These are phyloP conservation scores for Suhomyces guaymorum DNA, from an alignment of 1,139 yeast genomes.

Conservation along the genomic window DNA sequence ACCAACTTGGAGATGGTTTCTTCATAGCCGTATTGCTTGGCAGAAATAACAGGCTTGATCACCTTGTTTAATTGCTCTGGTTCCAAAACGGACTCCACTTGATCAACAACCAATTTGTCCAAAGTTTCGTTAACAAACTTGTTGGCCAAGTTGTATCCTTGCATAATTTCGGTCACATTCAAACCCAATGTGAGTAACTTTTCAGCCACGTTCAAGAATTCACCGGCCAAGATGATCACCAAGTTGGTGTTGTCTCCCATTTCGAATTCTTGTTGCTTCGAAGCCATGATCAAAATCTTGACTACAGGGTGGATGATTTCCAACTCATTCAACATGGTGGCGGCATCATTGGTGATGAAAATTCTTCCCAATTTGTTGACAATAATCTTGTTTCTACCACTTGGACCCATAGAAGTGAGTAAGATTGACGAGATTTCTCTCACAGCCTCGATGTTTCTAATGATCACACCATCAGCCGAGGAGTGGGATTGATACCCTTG, in stretches of 20 bases:
- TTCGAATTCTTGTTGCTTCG: constrained; percentile 94
- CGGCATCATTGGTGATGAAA: constrained; percentile 93
- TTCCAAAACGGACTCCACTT: constrained; percentile 58
- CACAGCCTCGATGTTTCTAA: constrained; percentile 89
- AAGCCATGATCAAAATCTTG: constrained; percentile 91
- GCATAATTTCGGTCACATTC: constrained; percentile 85
- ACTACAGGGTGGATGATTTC: constrained; percentile 98
- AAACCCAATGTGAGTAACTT: constrained; percentile 81
- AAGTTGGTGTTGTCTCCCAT: constrained; percentile 54
- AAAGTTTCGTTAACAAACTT: constrained; percentile 70
- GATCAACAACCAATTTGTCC: constrained; percentile 64
- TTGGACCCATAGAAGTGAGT: constrained; percentile 94
- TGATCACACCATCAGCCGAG: constrained; percentile 92
- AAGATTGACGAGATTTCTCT: constrained; percentile 91
- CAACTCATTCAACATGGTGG: constrained; percentile 89
- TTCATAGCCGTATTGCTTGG: constrained; percentile 92
- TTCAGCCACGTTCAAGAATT: constrained; percentile 79
- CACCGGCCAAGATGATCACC: constrained; percentile 77
- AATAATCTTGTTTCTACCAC: constrained; percentile 94
- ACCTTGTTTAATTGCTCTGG: constrained; percentile 67
- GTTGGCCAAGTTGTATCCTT: constrained; percentile 84
- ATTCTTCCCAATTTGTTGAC: constrained; percentile 81
- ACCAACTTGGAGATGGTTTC: constrained; percentile 74
- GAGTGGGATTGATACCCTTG: constrained; percentile 92
- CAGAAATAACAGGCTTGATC: constrained; percentile 83